Base-by-base conservation (phyloP, 192 early-diverging fungal genomes). In the Kappamyces sp. region DNA sequence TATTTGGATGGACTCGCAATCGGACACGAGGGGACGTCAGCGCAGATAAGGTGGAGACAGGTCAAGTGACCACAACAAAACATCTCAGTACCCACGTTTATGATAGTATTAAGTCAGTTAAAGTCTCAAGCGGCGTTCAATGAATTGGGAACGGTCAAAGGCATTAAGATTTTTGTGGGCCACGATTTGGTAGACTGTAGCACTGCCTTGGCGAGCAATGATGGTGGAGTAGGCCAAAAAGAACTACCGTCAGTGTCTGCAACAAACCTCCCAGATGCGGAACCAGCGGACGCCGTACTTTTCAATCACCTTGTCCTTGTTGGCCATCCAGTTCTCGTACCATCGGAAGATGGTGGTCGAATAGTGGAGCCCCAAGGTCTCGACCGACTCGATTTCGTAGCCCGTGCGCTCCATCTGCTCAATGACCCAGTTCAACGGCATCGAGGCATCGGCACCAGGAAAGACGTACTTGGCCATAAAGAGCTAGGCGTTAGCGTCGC, bases 401-500 rank as follows among this genome's bases (percentile, higher is more conserved):
- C 95, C 95, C 46, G 92, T 84, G 44, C 79, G 75, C 79, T 98
- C 95, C 50, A 93, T 76, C 80, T 98, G 88, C 47, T 90, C 86
- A 57, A 95, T 73, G 46, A 91, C 90, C 96, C 96, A 98, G 83
- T 87, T 89, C 51, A 98, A 76, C 52, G 94, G 94, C 68, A 84
- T 83, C 58, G 94, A 98, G 5, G 94, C 94, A 76, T 98, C 94
- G 57, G 94, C 94, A 57, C 94, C 94, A 48, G 93, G 94, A 86
- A 98, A 98, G 51, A 98, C 83, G 70, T 98, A 98, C 76, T 90
- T 94, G 68, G 92, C 93, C 95, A 98, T 98, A 68, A 98, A 96
- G 49, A 96, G 81, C 63, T 74, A 51, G 6, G 8, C 12, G 40
- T 35, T 46, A 66, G 3, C 1, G 41, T 9, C 12, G 46, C 37